Evolutionary conservation across 805 yeast genomes (phyloP).

Genomic region (Blastobotrys mokoenaii): DNA sequence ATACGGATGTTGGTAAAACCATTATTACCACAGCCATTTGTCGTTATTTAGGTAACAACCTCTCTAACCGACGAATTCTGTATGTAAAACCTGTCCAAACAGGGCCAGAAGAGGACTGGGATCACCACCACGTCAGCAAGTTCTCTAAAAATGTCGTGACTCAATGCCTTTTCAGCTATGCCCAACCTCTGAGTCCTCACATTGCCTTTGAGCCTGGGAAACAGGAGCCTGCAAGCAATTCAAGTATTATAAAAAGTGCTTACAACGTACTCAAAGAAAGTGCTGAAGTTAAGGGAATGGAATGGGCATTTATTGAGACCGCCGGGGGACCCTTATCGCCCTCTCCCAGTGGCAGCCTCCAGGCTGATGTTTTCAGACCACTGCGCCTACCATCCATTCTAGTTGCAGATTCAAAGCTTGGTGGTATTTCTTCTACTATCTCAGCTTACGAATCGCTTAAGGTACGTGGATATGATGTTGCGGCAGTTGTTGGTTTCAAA

Average conservation of each 20-base stretch:
- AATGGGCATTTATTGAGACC: conserved; percentile 18
- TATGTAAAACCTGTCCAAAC: conserved; percentile 22
- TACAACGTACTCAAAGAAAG: not conserved
- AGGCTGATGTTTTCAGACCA: conserved; percentile 18
- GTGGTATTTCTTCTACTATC: conserved; percentile 18
- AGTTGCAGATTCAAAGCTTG: conserved; percentile 17
- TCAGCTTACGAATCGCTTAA: conserved; percentile 18
- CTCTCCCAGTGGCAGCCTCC: conserved; percentile 12
- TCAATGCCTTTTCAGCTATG: conserved; percentile 11
- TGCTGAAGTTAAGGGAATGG: not conserved
- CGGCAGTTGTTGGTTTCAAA: conserved; percentile 11
- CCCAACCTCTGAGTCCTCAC: conserved; percentile 18
- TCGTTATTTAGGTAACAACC: conserved; percentile 1
- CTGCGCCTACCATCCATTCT: conserved; percentile 17
- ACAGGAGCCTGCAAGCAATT: not conserved
- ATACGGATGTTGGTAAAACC: conserved; percentile 23
- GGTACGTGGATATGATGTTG: conserved; percentile 17
- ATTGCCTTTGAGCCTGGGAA: conserved; percentile 6
- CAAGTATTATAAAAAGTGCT: not conserved
- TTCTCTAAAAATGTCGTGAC: conserved; percentile 6
- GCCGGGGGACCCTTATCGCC: conserved; percentile 22
- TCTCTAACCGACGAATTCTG: conserved; percentile 5
- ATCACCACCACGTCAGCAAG: conserved; percentile 12
- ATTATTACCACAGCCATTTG: conserved; percentile 15
- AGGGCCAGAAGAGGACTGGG: conserved; percentile 11